Percentiles rank a stretch among this genome's conserved stretches.
Conservation (phyloP, 2,329 filamentous ascomycete species). For the Fusarium citri region DNA sequence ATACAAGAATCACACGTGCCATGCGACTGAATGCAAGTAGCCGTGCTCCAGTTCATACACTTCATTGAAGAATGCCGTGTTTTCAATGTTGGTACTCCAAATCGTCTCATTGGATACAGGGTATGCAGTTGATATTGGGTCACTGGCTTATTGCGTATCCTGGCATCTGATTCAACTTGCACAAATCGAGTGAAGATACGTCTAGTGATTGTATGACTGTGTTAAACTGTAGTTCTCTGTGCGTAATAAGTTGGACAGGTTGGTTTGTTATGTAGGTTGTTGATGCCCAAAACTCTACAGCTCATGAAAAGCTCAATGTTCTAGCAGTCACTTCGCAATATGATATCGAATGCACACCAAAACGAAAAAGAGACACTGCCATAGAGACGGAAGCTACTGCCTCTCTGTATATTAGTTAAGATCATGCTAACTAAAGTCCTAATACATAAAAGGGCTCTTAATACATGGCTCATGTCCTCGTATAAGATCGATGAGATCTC, state of each 20-base stretch:
- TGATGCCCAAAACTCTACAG: accelerated
- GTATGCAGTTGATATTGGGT: background rate
- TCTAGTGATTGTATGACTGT: background rate
- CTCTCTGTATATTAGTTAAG: background rate
- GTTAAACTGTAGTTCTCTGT: background rate
- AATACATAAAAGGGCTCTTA: background rate
- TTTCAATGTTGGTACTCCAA: background rate
- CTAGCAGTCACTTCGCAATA: background rate
- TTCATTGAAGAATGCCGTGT: background rate
- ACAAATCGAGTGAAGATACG: too few relatives aligned
- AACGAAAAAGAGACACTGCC: background rate
- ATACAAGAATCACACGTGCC: background rate
- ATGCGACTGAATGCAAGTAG: constrained; percentile 6
- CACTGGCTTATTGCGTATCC: background rate
- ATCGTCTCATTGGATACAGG: background rate
- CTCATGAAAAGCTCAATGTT: accelerated
- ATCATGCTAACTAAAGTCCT: background rate
- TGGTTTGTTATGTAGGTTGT: background rate
- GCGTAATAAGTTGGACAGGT: background rate
- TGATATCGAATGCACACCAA: background rate
- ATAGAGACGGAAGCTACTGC: background rate
- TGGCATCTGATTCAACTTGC: accelerated
- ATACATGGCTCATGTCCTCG: background rate
- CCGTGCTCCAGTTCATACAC: background rate
- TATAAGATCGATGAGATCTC: background rate